These are phyloP conservation scores for Camelina laxa DNA, from an alignment of 345 rosid species.

Conservation along the genomic window DNA sequence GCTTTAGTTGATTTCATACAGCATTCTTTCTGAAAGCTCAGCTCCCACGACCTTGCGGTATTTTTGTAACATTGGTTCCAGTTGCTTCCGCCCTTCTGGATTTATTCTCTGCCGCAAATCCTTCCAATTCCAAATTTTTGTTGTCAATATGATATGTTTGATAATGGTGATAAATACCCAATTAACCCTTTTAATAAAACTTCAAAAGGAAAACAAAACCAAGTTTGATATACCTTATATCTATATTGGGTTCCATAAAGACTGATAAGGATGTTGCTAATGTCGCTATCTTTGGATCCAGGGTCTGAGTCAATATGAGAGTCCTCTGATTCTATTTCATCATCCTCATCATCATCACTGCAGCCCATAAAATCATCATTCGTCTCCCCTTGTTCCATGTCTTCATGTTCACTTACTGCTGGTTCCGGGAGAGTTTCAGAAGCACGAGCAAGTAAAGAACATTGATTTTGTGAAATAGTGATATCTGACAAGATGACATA, in stretches of 20 bases:
- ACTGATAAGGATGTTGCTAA: constrained; percentile 56
- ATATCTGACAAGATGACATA: constrained; percentile 76
- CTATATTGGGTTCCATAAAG: constrained; percentile 54
- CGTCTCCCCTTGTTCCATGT: constrained; percentile 50
- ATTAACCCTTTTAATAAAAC: constrained; percentile 4
- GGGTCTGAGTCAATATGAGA: constrained; percentile 57
- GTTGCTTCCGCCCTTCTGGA: constrained; percentile 43
- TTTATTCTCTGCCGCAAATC: constrained; percentile 52
- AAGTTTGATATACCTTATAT: constrained; percentile 61
- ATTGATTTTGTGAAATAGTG: constrained; percentile 48
- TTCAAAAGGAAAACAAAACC: not conserved
- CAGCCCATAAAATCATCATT: constrained; percentile 31
- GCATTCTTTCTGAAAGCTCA: constrained; percentile 72
- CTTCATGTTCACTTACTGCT: constrained; percentile 47
- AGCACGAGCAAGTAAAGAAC: constrained; percentile 43
- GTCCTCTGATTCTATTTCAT: constrained; percentile 55
- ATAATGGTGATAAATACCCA: constrained; percentile 5
- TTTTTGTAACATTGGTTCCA: constrained; percentile 62
- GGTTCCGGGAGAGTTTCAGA: constrained; percentile 48
- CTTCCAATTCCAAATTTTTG: constrained; percentile 45
- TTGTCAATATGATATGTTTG: constrained; percentile 30
- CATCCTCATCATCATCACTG: constrained; percentile 41
- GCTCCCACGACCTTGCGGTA: constrained; percentile 69
- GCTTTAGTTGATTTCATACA: constrained; percentile 58
- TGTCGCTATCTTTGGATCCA: constrained; percentile 49